phyloP scores from a whole-genome alignment of 805 yeast genomes.

The Zygosaccharomyces rouxii region DNA sequence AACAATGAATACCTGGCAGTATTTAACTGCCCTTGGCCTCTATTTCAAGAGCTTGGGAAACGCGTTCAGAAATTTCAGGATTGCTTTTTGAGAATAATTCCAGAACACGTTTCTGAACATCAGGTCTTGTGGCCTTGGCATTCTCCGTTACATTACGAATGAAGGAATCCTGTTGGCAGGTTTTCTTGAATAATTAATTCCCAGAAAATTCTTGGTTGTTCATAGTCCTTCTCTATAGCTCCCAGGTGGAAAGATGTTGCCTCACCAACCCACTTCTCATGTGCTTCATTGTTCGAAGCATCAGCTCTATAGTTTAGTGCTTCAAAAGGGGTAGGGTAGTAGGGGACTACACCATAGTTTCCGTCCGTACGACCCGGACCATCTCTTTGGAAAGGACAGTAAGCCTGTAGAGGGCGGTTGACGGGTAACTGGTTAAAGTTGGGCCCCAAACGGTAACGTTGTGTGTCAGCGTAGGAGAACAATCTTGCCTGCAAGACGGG shows the following conservation, averaged over 20 bases:
- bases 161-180: slow-evolving; percentile 65
- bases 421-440: slow-evolving; percentile 61
- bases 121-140: slow-evolving; percentile 51
- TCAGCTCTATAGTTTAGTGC: slow-evolving; percentile 14
- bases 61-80: slow-evolving; percentile 50
- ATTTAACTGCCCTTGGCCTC: no score
- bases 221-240: slow-evolving; percentile 50
- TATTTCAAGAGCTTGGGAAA: no score
- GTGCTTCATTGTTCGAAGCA: slow-evolving; percentile 39
- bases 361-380: slow-evolving; percentile 47
- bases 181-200: slow-evolving; percentile 54
- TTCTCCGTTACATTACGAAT: slow-evolving; percentile 66
- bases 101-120: slow-evolving; percentile 60
- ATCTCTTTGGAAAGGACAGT: slow-evolving; percentile 51
- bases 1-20: no score
- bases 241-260: slow-evolving; percentile 70
- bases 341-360: slow-evolving; percentile 45
- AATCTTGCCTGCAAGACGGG: slow-evolving; percentile 70
- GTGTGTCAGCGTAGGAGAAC: slow-evolving; percentile 67
- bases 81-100: slow-evolving; percentile 60
- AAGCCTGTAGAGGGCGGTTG: slow-evolving; percentile 39
- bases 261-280: slow-evolving; percentile 61
- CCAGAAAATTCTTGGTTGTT: slow-evolving; percentile 63
- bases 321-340: slow-evolving; percentile 47
- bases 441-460: slow-evolving; percentile 63